phyloP scores from a whole-genome alignment of 352 stramenopile species.

The Phytophthora palmivora region DNA sequence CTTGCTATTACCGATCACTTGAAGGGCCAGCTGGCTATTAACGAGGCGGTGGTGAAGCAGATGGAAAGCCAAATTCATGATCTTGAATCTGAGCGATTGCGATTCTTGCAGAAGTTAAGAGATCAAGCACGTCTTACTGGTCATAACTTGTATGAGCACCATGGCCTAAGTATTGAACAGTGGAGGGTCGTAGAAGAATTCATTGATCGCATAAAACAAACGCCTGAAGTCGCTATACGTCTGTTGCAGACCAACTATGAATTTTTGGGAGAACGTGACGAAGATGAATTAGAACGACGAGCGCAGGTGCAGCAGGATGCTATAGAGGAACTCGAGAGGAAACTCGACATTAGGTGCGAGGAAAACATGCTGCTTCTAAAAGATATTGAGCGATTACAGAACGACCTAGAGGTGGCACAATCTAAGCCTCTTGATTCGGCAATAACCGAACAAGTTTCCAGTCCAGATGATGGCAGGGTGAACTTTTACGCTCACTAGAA shows the following conservation, averaged over 20 bases:
- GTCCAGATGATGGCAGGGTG: constrained; percentile 21
- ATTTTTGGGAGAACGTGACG: constrained; percentile 1
- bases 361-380: constrained; percentile 42
- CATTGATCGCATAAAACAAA: constrained; percentile 69
- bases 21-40: constrained; percentile 64
- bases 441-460: constrained; percentile 3
- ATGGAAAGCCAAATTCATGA: constrained; percentile 72
- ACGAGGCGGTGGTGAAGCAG: constrained; percentile 61
- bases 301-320: constrained; percentile 16
- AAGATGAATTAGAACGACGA: constrained; percentile 3
- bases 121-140: constrained; percentile 60
- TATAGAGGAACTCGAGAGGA: constrained; percentile 24
- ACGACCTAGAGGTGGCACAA: constrained; percentile 39
- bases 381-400: constrained; percentile 43
- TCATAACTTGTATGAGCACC: constrained; percentile 59
- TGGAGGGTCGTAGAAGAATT: constrained; percentile 70
- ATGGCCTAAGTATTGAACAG: constrained; percentile 65
- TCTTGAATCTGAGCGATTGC: constrained; percentile 66
- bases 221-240: constrained; percentile 59
- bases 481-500: constrained; percentile 30
- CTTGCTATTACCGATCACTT: constrained; percentile 56
- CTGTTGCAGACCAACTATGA: constrained; percentile 28
- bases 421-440: constrained; percentile 6
- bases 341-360: constrained; percentile 30
- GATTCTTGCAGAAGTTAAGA: constrained; percentile 61